Evolutionary conservation across 495 filamentous ascomycete genomes (phyloP), one percentile per base, ranked within the genome.

Genomic region (Tuber magnatum): DNA sequence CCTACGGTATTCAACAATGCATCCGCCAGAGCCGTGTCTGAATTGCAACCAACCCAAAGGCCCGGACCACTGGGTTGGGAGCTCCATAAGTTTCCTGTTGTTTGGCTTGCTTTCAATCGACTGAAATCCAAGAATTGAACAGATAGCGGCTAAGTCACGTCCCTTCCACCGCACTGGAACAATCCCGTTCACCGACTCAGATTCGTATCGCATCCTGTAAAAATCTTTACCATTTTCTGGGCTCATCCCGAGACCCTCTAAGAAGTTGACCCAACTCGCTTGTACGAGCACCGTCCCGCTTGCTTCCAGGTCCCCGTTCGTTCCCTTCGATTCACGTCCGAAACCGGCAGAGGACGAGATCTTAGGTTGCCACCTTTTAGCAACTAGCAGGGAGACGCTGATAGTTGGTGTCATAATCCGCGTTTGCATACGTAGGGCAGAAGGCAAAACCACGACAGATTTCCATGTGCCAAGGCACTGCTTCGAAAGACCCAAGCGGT

Each of bases 91-190:
- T 14, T 39, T 77, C 44, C 41, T 69, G 6, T 39, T 32, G 35
- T 71, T 72, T 39, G 75, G 44, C 18, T 71, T 71, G 22, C 73
- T 69, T 41, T 69, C 69, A 28, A 43, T 46, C n/a, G 76, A 61
- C 46, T 81, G 78, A 61, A 81, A 81, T 2, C 80, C 78, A 42
- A 81, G 74, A 39, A 80, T 75, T 32, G 80, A 78, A 43, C 80
- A 74, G n/a, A 80, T 71, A 6, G 40, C 80, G 32, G 76, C 80
- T n/a, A 81, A 71, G 43, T 80, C 78, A 41, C 46, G 69, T 18
- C 80, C 80, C 42, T 78, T 76, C 78, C 80, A 81, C 2, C 75
- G 75, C 80, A 81, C 78, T 28, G 80, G 80, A 68, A 81, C 78
- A 69, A 76, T 72, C 35, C 80, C 80, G 72, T 80, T 80, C 32